Evolutionary conservation across 305 asterid species (phyloP), one percentile per base, ranked within the genome.

Genomic region (Fraxinus ornus): DNA sequence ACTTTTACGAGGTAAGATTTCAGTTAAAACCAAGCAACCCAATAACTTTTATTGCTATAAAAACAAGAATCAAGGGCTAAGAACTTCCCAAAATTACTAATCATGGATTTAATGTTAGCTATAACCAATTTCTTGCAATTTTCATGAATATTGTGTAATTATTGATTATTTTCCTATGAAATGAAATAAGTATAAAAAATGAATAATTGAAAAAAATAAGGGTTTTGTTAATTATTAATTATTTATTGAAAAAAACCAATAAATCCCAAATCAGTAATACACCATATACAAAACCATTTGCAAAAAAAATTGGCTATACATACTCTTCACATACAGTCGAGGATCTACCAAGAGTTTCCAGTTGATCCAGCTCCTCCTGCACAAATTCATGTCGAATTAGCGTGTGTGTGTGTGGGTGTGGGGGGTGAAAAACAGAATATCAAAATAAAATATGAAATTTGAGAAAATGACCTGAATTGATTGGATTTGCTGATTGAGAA

Each of bases 401-500:
- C 3, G 30, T 62, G 44, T 7, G 2, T 37, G 12, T 8, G 3
- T 7, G 21, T 17, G 44, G 8, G 3, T 19, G 24, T 19, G 35
- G 5, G 37, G 52, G 1, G 24, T 9, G 5, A 64, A 22, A 2
- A 6, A 21, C 15, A 24, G 13, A 24, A 24, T 24, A 8, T 7
- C 6, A 9, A 3, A 64, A 22, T 22, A 21, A 26, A 64, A 6
- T 64, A 12, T 49, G 19, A 37, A 37, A 22, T 62, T 15, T 49
- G 5, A 44, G 33, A 74, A 13, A 52, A 76, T 2, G 15, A 92
- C 97, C 95, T 92, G 93, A 77, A 91, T 88, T 10, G 84, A 81
- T 77, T 89, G 93, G 85, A 90, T 92, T 90, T 94, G 94, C 80
- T 94, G 96, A 88, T 94, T 90, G 62, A 93, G 96, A 81, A 83